Base-by-base conservation (phyloP, 2,329 filamentous ascomycete genomes). In the Byssothecium circinans region DNA sequence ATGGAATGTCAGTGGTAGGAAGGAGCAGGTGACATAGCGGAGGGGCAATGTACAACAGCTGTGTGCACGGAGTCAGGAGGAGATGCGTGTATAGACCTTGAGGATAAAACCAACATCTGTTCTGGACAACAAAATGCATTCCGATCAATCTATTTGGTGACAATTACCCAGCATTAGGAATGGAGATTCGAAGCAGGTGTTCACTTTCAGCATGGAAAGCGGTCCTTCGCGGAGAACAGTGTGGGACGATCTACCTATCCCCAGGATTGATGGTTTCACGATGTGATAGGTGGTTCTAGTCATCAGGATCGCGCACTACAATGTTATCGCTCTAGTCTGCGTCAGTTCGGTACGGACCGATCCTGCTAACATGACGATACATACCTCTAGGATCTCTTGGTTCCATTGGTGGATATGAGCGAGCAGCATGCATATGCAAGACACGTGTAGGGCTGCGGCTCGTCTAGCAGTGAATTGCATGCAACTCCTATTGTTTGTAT, bases 21-120 rank as follows among this genome's bases (percentile, higher is more conserved):
- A 50, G 45, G 20, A 50, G 30, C 43, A 52, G 37, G 55, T 41
- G 54, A 57, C 48, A 53, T 39, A 45, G 57, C 54, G 52, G 56
- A 51, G 56, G n/a, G 56, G 52, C 62, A 60, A 56, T 70, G 68
- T 70, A 69, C 62, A 65, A 64, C 68, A 71, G 54, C 60, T 62
- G 57, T 62, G 56, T 50, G 41, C 40, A 49, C 54, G 56, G 46
- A 12, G 6, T 32, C 5, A 12, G 29, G 14, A 52, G 57, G 56
- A 58, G 53, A 57, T 56, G 57, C n/a, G n/a, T 67, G 62, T 69
- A 64, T 69, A 68, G 66, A 70, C 54, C 17, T 34, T 22, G 43
- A 30, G 34, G 48, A 56, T 7, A 43, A 45, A 46, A 45, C 45
- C 43, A 30, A 38, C 38, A 49, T 38, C 46, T 38, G 27, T 43